Conservation (phyloP, 2,329 filamentous ascomycete genomes). For the Monosporascus sp. region DNA sequence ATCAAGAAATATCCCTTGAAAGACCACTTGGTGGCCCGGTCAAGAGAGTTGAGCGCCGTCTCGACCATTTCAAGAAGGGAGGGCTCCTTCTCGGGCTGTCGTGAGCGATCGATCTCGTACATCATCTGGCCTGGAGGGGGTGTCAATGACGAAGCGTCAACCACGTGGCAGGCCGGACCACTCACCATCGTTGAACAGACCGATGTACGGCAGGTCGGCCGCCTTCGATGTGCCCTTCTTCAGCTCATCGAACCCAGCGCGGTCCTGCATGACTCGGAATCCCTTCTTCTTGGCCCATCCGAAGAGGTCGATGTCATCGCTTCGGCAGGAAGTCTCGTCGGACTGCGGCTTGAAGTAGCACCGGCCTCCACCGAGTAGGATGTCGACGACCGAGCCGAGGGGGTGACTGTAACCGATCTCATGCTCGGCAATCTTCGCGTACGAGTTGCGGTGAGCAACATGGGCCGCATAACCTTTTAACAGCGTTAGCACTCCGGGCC, state of each 20-base stretch:
- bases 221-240: conserved; percentile 19
- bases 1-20: conserved; percentile 36
- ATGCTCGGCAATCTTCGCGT: conserved; percentile 33
- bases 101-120: conserved; percentile 32
- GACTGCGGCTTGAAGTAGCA: conserved; percentile 36
- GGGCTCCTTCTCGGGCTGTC: conserved; percentile 28
- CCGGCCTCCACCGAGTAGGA: conserved; percentile 34
- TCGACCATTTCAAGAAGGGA: conserved; percentile 35
- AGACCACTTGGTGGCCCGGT: conserved; percentile 24
- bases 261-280: conserved; percentile 32
- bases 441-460: conserved; percentile 26
- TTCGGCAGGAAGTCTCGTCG: conserved; percentile 30
- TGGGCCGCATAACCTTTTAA: conserved; percentile 27
- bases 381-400: conserved; percentile 32
- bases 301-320: conserved; percentile 32
- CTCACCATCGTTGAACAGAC: conserved; percentile 33
- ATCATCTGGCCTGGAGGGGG: conserved; percentile 15
- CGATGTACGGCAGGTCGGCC: conserved; percentile 30
- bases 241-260: conserved; percentile 28
- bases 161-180: conserved; percentile 5
- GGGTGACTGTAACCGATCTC: conserved; percentile 34
- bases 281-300: conserved; percentile 28
- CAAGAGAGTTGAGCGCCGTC: conserved; percentile 31
- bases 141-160: neutral
- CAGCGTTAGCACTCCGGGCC: neutral